phyloP scores from a whole-genome alignment of 2,329 filamentous ascomycete species.

The Aspergillus quadricinctus region DNA sequence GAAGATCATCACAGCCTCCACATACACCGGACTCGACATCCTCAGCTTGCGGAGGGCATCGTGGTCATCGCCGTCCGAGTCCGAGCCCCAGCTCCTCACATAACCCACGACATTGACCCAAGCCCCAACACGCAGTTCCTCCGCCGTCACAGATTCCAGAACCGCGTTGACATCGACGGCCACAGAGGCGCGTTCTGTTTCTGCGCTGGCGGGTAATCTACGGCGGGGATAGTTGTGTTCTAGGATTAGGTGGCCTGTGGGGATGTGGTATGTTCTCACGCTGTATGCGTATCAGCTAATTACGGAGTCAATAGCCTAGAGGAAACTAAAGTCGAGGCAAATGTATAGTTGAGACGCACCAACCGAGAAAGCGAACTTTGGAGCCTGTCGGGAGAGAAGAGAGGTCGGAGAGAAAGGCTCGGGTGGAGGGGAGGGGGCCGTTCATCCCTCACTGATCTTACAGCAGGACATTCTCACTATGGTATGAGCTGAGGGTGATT shows the following conservation, averaged over 20 bases:
- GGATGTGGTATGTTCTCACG: conserved; percentile 55
- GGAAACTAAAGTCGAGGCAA: background rate
- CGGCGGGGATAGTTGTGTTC: conserved; percentile 58
- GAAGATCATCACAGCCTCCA: conserved; percentile 79
- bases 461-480: background rate
- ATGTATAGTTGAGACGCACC: conserved; percentile 54
- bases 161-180: conserved; percentile 68
- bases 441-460: conserved; percentile 24
- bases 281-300: conserved; percentile 36
- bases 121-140: conserved; percentile 66
- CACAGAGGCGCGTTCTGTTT: conserved; percentile 40
- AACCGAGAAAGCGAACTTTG: conserved; percentile 92
- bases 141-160: conserved; percentile 59
- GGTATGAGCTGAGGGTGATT: background rate
- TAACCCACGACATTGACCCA: conserved; percentile 92
- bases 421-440: conserved; percentile 60
- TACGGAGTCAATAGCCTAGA: background rate
- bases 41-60: conserved; percentile 11
- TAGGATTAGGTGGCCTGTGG: conserved; percentile 60
- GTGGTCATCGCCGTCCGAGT: background rate
- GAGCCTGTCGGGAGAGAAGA: conserved; percentile 50
- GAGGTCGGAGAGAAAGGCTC: conserved; percentile 63
- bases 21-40: conserved; percentile 34
- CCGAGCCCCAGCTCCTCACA: conserved; percentile 42
- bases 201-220: conserved; percentile 22